phyloP scores from a whole-genome alignment of 1,284 basidiomycete species.

The Chalciporus piperatoides region DNA sequence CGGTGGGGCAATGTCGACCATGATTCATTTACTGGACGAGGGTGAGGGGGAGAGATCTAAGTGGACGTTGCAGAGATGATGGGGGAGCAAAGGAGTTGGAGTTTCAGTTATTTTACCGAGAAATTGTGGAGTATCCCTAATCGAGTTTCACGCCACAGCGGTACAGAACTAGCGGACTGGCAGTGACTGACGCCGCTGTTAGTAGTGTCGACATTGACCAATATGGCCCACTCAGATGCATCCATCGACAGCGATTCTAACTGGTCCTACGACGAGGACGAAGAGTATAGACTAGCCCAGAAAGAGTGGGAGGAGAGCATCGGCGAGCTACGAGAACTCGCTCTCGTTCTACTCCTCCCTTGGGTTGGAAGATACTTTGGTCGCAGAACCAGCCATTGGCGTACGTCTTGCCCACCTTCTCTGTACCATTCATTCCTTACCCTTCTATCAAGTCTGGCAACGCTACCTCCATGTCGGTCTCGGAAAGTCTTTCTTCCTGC shows the following conservation, averaged over 20 bases:
- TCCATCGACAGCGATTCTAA: conserved; percentile 49
- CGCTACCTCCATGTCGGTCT: conserved; percentile 70
- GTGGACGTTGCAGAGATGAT: conserved; percentile 11
- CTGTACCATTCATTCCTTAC: conserved; percentile 11
- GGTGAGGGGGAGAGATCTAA: conserved; percentile 8
- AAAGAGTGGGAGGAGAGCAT: conserved; percentile 92
- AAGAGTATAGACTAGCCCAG: conserved; percentile 72
- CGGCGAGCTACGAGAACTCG: conserved; percentile 76
- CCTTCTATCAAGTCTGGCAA: conserved; percentile 53
- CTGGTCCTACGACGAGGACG: conserved; percentile 58
- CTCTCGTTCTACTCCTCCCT: conserved; percentile 79
- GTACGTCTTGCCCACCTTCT: conserved; percentile 44
- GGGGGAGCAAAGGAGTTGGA: conserved; percentile 10
- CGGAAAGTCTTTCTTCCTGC: conserved; percentile 63
- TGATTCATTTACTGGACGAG: conserved; percentile 40
- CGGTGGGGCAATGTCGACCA: conserved; percentile 37
- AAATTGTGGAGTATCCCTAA: conserved; percentile 10
- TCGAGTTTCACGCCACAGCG: not conserved
- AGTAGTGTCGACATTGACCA: not conserved
- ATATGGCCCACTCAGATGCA: conserved; percentile 42
- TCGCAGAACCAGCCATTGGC: conserved; percentile 80
- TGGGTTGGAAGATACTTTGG: conserved; percentile 88
- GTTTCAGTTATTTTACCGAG: too few species aligned
- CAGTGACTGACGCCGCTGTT: not conserved
- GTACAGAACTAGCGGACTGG: too few species aligned